Base-by-base conservation (phyloP, 768 basidiomycete genomes). In the Dentipellis sp. region DNA sequence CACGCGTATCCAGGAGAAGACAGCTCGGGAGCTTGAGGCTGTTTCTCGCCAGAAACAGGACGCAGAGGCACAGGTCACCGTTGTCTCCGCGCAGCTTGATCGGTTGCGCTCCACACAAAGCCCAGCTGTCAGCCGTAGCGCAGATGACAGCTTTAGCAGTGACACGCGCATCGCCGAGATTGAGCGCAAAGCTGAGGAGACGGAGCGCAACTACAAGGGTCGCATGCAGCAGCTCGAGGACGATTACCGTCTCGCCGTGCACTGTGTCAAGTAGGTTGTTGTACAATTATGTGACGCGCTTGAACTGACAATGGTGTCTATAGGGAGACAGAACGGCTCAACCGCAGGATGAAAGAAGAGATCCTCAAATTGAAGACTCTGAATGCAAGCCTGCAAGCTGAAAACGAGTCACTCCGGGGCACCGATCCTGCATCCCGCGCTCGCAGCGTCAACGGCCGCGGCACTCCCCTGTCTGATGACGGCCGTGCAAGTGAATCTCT, bases 241-340 rank as follows among this genome's bases (percentile, higher is more conserved):
- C 49, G 95, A 97, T 65, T 98, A 99, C 69, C 89, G 94, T 65
- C 82, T 94, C 52, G 95, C 97, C 12, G 94, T 98, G 55, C 89
- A 93, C 67, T 97, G 97, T 71, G 94, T 97, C 63, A 98, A 97
- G 91, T 91, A 69, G 74, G 86, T 60, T 72, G 60, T 58, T 51
- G 29, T 56, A 39, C 6, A 9, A 50, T 56, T 63, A 52, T 56
- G 38, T 48, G 54, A 58, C 54, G 54, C 55, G 59, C 58, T 64
- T 58, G 52, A 22, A 40, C 56, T 55, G 52, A 50, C 53, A 55
- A 42, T 56, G 60, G 49, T 40, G 21, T 42, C 59, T 57, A 21
- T 66, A 93, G 91, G 79, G 92, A 92, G 47, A 97, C 94, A 1
- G 97, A 98, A 71, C 97, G 94, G 73, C 93, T 98, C 84, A 88